Base-by-base conservation (phyloP, 306 rosid species). In the Cucumis melo region DNA sequence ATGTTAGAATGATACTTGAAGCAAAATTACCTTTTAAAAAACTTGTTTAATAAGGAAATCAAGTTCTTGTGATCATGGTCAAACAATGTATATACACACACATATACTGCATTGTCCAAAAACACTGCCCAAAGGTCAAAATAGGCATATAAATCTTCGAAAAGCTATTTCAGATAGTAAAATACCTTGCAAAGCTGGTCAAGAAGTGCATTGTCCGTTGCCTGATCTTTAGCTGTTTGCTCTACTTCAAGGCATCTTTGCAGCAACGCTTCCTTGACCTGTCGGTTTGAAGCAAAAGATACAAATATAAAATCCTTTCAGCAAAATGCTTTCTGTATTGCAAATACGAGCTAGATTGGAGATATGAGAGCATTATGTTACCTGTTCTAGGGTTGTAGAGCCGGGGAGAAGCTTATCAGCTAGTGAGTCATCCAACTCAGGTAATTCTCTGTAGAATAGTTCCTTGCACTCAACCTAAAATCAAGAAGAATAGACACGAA, bases 391-490 rank as follows among this genome's bases (percentile, higher is more conserved):
- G 46, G 96, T 91, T 82, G 87, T 87, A 82, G 91, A 89, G 73
- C 96, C 97, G 54, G 90, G 87, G 80, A 93, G 78, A 84, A 93
- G 96, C 89, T 84, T 84, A 72, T 90, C 88, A 56, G 98, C 94
- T 83, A 91, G 81, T 57, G 97, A 85, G 85, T 91, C 97, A 84
- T 91, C 86, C 84, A 93, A 82, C 82, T 84, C 83, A 0, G 91
- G 98, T 24, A 93, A 89, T 72, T 90, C 98, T 89, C 98, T 87
- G 94, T 85, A 90, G 83, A 93, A 93, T 16, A 91, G 87, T 83
- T 93, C 98, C 84, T 89, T 93, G 93, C 98, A 93, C 48, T 87
- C 93, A 42, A 93, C 97, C 98, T 93, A 78, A 85, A 46, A 72
- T 66, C 77, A 57, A 84, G 78, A 80, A 68, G 60, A 67, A 54